These are phyloP conservation scores for Alternaria dauci DNA, from an alignment of 2,329 filamentous ascomycete species.

Conservation along the genomic window DNA sequence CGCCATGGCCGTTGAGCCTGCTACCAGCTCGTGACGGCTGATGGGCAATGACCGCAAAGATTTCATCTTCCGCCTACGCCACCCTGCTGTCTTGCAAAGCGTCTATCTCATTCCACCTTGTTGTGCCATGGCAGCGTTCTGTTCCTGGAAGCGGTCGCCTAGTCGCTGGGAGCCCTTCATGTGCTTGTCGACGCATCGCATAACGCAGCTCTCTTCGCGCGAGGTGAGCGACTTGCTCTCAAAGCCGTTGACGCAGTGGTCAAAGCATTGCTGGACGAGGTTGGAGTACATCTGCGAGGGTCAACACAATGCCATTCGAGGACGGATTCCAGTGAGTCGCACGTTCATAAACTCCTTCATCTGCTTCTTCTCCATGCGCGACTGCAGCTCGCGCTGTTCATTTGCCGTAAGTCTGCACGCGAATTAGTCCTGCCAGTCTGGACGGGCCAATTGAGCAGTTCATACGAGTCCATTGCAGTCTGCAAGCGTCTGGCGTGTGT, in stretches of 20 bases:
- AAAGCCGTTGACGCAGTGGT: slow-evolving; percentile 97
- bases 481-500: slow-evolving; percentile 1
- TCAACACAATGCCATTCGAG: not conserved
- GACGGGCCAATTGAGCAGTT: not conserved
- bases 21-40: not conserved
- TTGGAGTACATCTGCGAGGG: slow-evolving; percentile 70
- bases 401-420: slow-evolving; percentile 69
- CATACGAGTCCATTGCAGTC: slow-evolving; percentile 52
- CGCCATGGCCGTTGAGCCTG: not conserved
- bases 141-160: slow-evolving; percentile 86
- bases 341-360: slow-evolving; percentile 99
- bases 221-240: slow-evolving; percentile 92
- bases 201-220: slow-evolving; percentile 89
- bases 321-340: slow-evolving; percentile 52
- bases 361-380: slow-evolving; percentile 96
- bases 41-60: not conserved
- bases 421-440: slow-evolving; percentile 21
- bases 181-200: slow-evolving; percentile 95
- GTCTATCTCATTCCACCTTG: slow-evolving; percentile 59
- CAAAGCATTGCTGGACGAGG: slow-evolving; percentile 89
- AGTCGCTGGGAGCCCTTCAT: slow-evolving; percentile 91
- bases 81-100: not conserved
- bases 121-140: slow-evolving; percentile 74
- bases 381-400: slow-evolving; percentile 92
- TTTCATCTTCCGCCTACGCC: not conserved